Conservation (phyloP, 1,139 yeast genomes). For the Entelexis paramagnoliae region DNA sequence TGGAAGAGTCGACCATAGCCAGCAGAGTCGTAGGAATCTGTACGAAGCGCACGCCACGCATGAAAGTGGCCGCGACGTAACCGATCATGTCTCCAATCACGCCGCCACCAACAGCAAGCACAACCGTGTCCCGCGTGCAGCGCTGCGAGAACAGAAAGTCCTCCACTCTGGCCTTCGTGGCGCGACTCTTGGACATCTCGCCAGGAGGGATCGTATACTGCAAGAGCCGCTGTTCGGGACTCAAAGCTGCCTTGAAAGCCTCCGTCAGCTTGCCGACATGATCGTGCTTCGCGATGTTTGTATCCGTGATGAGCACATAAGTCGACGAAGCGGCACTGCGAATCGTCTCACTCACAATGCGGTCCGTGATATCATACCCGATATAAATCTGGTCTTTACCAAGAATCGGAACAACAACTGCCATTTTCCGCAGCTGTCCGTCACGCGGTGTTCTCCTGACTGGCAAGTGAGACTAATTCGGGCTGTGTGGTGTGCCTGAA, state of each 20-base stretch:
- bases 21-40: conserved; percentile 90
- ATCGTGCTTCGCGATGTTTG: conserved; percentile 61
- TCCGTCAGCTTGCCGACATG: conserved; percentile 8
- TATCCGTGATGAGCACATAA: conserved; percentile 81
- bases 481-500: neutral
- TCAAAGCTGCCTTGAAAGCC: conserved; percentile 6
- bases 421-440: conserved; percentile 7
- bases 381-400: conserved; percentile 82
- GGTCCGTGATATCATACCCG: conserved; percentile 72
- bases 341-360: conserved; percentile 62
- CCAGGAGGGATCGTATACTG: conserved; percentile 81
- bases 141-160: conserved; percentile 77
- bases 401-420: conserved; percentile 35
- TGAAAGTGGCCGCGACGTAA: conserved; percentile 94
- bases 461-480: neutral
- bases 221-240: conserved; percentile 49
- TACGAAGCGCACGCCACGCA: conserved; percentile 93
- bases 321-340: conserved; percentile 66
- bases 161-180: conserved; percentile 86
- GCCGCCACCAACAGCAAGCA: conserved; percentile 96
- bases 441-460: neutral
- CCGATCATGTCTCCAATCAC: conserved; percentile 99
- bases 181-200: conserved; percentile 78
- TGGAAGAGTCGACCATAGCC: conserved; percentile 97
- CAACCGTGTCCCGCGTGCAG: conserved; percentile 92